Percentiles rank a stretch among this genome's conserved stretches.
These are phyloP conservation scores for Candida maesae DNA, from an alignment of 805 yeast species.

Conservation along the genomic window DNA sequence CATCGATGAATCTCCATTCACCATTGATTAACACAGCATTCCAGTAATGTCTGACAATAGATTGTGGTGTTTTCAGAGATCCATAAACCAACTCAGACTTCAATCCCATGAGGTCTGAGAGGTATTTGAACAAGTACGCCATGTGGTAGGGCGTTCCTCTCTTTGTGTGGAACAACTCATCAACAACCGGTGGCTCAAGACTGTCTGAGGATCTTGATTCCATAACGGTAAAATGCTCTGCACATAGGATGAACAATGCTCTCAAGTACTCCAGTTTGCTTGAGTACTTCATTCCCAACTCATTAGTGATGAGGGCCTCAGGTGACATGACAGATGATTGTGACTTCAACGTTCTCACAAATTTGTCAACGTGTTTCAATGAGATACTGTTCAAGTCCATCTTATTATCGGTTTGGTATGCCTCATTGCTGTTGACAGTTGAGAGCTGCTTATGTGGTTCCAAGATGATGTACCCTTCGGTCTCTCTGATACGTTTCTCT, in stretches of 20 bases:
- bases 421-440: constrained; percentile 46
- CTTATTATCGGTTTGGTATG: constrained; percentile 27
- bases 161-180: constrained; percentile 40
- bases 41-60: constrained; percentile 83
- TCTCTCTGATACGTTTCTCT: constrained; percentile 57
- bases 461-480: constrained; percentile 55
- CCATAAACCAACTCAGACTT: constrained; percentile 79
- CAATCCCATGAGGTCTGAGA: constrained; percentile 67
- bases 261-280: constrained; percentile 58
- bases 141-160: constrained; percentile 68
- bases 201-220: constrained; percentile 15
- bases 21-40: constrained; percentile 69
- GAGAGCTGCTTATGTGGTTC: constrained; percentile 55
- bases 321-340: constrained; percentile 42
- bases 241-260: constrained; percentile 59
- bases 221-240: constrained; percentile 52
- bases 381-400: constrained; percentile 31
- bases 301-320: constrained; percentile 50
- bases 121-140: constrained; percentile 69
- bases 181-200: constrained; percentile 28
- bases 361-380: constrained; percentile 40
- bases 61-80: constrained; percentile 75
- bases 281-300: constrained; percentile 48
- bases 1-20: constrained; percentile 80
- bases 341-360: constrained; percentile 33